A percentile compares a stretch with the other conserved stretches of the same genome.
Conservation (phyloP, 2,329 filamentous ascomycete genomes). For the Aspergillus ustus region DNA sequence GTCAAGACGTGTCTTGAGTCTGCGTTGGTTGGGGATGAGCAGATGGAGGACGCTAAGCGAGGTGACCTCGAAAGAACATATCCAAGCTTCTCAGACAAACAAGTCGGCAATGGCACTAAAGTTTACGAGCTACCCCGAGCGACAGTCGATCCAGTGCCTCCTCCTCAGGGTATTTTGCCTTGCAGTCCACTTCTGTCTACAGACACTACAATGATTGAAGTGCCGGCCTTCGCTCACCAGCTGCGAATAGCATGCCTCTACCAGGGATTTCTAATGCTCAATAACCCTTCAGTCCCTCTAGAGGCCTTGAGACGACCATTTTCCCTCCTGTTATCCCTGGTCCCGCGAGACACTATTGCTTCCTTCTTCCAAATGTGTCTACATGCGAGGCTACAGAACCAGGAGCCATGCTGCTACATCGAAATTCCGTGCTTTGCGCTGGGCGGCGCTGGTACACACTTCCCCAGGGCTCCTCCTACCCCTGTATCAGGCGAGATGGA, state of each 20-base stretch:
- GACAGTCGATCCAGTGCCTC: neutral
- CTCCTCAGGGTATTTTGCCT: neutral
- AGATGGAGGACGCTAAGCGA: no score
- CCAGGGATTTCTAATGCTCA: slow-evolving; percentile 1
- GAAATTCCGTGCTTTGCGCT: slow-evolving; percentile 8
- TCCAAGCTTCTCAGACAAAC: no score
- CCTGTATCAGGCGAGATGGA: neutral
- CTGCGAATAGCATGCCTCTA: slow-evolving; percentile 8
- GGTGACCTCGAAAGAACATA: neutral
- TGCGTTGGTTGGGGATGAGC: neutral
- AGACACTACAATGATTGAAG: neutral
- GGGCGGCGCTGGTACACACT: slow-evolving; percentile 19
- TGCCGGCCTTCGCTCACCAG: slow-evolving; percentile 3
- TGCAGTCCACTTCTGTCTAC: no score
- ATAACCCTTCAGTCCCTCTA: slow-evolving; percentile 9
- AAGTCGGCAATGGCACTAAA: no score
- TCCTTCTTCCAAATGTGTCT: neutral
- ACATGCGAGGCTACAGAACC: neutral
- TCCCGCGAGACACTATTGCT: neutral
- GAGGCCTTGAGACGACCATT: slow-evolving; percentile 18
- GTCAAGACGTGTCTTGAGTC: neutral
- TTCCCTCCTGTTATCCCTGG: slow-evolving; percentile 10
- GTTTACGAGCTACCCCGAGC: no score
- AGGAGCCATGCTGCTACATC: neutral
- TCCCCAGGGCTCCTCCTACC: neutral